Evolutionary conservation across 176 grass and related monocot species (phyloP), one percentile per base, ranked within the genome.

Genomic region (Cenchrus fungigraminus): DNA sequence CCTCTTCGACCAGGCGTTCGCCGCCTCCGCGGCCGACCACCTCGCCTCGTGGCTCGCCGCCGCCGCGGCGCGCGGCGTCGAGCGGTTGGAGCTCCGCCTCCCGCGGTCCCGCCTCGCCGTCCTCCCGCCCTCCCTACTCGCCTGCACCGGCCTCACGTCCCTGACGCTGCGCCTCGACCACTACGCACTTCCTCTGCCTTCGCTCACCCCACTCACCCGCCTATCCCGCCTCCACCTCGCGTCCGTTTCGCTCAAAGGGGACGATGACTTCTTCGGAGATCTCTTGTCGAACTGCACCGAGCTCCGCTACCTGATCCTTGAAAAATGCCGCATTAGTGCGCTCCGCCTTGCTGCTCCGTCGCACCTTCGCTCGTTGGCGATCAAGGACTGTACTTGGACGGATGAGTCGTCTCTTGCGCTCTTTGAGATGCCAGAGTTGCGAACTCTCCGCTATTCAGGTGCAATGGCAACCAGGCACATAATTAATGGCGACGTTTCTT

Each of bases 61-160:
- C 25, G 90, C 90, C 19, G 87, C 84, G 14, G 83, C 54, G 3
- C 83, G 84, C 40, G 86, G 90, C 52, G 80, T 92, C 75, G 68
- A 81, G 10, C 54, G 40, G 14, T 2, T 92, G 1, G 90, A 92
- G 7, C 87, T 92, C 60, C 79, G 65, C 79, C 90, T 92, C 61
- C 90, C 90, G 1, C 86, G 86, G 60, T 85, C 86, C 61, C 86
- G 90, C 65, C 80, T 79, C 67, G 86, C 87, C 68, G 79, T 71
- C 13, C 32, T 92, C 44, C 83, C 83, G 25, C 52, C 62, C 49
- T 86, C 83, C 16, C 75, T 89, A 50, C 55, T 89, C 69, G 50
- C 62, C 61, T 92, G 87, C 90, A 73, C 77, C 58, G 14, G 4
- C 51, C 82, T 91, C 82, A 78, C 90, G 16, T 85, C 78, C 71